phyloP scores from a whole-genome alignment of 805 yeast genomes.

The Monosporozyma unispora region DNA sequence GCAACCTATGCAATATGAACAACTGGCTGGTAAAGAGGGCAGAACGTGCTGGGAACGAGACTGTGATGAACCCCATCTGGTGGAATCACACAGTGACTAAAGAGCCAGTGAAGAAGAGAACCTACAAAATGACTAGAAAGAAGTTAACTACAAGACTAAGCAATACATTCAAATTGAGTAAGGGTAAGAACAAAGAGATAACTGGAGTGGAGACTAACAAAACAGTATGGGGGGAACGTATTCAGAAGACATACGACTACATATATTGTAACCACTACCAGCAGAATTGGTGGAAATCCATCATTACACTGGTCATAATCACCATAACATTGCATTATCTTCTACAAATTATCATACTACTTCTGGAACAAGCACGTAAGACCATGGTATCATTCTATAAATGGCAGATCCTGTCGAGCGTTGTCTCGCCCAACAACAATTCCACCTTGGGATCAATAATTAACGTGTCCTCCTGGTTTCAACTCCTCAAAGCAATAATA shows the following conservation, averaged over 20 bases:
- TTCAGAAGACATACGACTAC: not conserved
- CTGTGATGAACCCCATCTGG: not conserved
- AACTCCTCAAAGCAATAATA: not conserved
- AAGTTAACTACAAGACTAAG: not conserved
- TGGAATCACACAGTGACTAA: not conserved
- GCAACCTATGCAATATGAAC: not conserved
- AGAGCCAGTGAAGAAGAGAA: not conserved
- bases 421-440: not conserved
- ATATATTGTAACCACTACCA: not conserved
- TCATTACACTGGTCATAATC: not conserved
- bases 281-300: not conserved
- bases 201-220: too few relatives aligned
- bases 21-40: not conserved
- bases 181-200: not conserved
- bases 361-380: not conserved
- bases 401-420: not conserved
- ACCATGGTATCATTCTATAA: not conserved
- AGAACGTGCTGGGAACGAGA: not conserved
- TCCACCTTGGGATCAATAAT: not conserved
- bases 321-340: not conserved
- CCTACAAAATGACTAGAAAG: not conserved
- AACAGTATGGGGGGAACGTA: too few relatives aligned
- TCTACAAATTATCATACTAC: not conserved
- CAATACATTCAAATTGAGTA: too few relatives aligned
- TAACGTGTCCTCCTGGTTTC: not conserved